A percentile compares a stretch with the other conserved stretches of the same genome.
Evolutionary conservation across 352 stramenopile species (phyloP).

Genomic region (Pythium chondricola): DNA sequence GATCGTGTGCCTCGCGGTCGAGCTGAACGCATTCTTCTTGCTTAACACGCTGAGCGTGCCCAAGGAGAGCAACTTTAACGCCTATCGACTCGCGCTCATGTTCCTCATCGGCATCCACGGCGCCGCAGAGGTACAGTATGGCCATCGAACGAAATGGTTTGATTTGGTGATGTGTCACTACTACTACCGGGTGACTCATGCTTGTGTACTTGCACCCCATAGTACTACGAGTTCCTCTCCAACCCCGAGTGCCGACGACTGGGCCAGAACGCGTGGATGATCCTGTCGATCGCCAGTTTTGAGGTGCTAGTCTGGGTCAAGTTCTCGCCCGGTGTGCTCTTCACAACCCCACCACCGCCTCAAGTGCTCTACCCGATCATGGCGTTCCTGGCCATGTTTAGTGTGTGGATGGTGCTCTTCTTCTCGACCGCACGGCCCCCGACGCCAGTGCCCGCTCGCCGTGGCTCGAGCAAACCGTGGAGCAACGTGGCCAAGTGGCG

Average conservation of each 20-base stretch:
- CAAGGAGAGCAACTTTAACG: constrained; percentile 85
- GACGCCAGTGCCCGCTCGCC: not conserved
- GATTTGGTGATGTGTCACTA: no score
- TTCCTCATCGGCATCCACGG: constrained; percentile 79
- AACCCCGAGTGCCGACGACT: constrained; percentile 72
- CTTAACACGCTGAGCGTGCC: constrained; percentile 83
- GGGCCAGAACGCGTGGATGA: constrained; percentile 82
- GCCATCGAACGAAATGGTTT: no score
- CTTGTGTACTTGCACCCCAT: not conserved
- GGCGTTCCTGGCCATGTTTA: constrained; percentile 58
- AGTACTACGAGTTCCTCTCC: constrained; percentile 85
- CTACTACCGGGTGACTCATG: no score
- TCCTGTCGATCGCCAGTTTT: constrained; percentile 67
- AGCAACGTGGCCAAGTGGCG: constrained; percentile 38
- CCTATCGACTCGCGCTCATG: constrained; percentile 66
- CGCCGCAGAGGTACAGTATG: constrained; percentile 66
- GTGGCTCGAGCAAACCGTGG: not conserved
- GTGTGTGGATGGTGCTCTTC: constrained; percentile 73
- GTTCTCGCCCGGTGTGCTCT: constrained; percentile 59
- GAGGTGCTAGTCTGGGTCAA: constrained; percentile 82
- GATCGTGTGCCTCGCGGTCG: constrained; percentile 77
- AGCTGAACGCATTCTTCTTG: constrained; percentile 94
- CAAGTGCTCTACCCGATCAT: constrained; percentile 57
- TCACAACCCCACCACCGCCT: constrained; percentile 43
- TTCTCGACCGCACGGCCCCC: constrained; percentile 25